Conservation (phyloP, 352 stramenopile genomes). For the Globisporangium polare region DNA sequence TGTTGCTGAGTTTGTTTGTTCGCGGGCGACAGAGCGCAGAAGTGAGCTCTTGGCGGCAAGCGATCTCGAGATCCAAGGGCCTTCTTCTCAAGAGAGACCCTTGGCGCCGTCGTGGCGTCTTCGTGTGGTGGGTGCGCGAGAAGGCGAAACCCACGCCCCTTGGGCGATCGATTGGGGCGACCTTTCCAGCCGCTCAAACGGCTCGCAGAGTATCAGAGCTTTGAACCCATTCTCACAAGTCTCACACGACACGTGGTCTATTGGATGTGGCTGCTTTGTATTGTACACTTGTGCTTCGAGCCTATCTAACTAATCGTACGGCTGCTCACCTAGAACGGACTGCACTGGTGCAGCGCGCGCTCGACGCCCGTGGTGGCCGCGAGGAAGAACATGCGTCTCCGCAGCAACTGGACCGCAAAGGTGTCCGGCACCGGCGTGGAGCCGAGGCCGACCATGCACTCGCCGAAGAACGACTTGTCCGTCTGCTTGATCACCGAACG, state of each 20-base stretch:
- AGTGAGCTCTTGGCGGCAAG: background rate
- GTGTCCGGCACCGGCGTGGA: conserved; percentile 15
- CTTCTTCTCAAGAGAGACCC: background rate
- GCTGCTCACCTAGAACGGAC: background rate
- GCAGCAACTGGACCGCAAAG: conserved; percentile 17
- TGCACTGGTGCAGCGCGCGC: conserved; percentile 9
- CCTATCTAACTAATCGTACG: too few relatives aligned
- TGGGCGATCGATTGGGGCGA: too few relatives aligned
- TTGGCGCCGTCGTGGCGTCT: background rate
- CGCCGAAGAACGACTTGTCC: background rate
- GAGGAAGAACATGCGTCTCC: conserved; percentile 13
- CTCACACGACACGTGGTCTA: too few relatives aligned
- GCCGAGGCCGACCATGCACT: conserved; percentile 18
- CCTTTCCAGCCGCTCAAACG: background rate
- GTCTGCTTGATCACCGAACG: conserved; percentile 4
- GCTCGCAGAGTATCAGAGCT: background rate
- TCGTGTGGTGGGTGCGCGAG: background rate
- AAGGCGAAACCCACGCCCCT: background rate
- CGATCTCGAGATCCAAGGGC: background rate
- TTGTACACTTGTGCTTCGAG: too few relatives aligned
- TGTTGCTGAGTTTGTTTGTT: background rate
- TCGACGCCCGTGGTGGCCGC: conserved; percentile 4
- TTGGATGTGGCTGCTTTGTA: too few relatives aligned
- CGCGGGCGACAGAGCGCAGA: background rate
- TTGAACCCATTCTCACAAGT: too few relatives aligned